Conservation (phyloP, 106 monocot species). For the Dioscorea zingiberensis region DNA sequence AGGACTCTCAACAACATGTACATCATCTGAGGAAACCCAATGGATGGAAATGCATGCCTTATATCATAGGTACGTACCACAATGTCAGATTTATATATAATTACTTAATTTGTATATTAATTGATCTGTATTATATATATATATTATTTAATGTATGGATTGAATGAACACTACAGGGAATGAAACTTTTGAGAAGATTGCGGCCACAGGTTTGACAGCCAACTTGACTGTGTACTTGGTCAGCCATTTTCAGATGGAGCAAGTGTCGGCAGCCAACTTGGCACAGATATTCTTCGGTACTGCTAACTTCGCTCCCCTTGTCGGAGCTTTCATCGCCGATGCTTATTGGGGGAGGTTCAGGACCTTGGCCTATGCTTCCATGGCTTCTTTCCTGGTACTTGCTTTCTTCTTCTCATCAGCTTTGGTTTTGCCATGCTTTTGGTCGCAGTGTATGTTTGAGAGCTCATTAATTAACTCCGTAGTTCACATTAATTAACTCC, state of each 20-base stretch:
- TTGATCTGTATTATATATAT: background rate
- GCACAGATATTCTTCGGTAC: conserved; percentile 36
- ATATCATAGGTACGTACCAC: conserved; percentile 20
- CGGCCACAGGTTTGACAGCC: conserved; percentile 30
- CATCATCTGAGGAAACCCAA: background rate
- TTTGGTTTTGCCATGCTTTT: background rate
- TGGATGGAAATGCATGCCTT: conserved; percentile 35
- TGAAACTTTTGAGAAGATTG: conserved; percentile 48
- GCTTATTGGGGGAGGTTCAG: conserved; percentile 38
- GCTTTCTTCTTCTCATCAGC: background rate
- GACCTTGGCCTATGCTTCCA: conserved; percentile 30
- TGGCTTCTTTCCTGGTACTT: conserved; percentile 36
- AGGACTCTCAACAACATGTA: no score
- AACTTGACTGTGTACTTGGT: conserved; percentile 41
- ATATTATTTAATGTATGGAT: background rate
- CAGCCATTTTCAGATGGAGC: conserved; percentile 24
- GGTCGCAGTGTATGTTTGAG: background rate
- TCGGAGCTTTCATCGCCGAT: conserved; percentile 52
- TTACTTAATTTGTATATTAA: background rate
- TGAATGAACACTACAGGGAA: conserved; percentile 20
- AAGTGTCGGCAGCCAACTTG: conserved; percentile 21
- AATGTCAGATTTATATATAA: no score
- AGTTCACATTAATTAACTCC: no score
- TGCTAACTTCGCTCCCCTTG: conserved; percentile 34
- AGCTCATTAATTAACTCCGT: no score